phyloP scores from a whole-genome alignment of 2,329 filamentous ascomycete genomes.

The Knoxdaviesia proteae region DNA sequence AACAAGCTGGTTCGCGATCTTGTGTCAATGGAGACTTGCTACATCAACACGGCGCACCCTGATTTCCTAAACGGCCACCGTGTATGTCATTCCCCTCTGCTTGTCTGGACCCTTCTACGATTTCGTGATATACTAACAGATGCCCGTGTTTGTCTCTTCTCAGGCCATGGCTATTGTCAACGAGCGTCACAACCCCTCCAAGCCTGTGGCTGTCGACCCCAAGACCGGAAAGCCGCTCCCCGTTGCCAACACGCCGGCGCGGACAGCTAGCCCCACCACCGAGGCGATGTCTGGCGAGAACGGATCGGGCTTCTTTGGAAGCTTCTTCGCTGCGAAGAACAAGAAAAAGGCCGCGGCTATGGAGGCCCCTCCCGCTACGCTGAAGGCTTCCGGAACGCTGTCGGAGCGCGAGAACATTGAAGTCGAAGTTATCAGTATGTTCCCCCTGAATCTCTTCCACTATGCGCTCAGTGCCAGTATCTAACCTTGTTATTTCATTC shows the following conservation, averaged over 20 bases:
- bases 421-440: conserved; percentile 92
- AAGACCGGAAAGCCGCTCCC: conserved; percentile 94
- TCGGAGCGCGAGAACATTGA: conserved; percentile 90
- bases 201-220: conserved; percentile 87
- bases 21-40: conserved; percentile 87
- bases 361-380: conserved; percentile 78
- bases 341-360: conserved; percentile 99
- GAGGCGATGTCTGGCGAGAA: conserved; percentile 16
- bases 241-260: conserved; percentile 39
- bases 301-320: conserved; percentile 82
- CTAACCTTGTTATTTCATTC: conserved; percentile 1
- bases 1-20: conserved; percentile 92
- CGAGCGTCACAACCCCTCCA: conserved; percentile 61
- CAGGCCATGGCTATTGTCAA: conserved; percentile 95
- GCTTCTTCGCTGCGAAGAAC: conserved; percentile 97
- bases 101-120: neutral
- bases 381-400: conserved; percentile 85
- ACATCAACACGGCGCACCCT: conserved; percentile 95
- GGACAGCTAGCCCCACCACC: conserved; percentile 57
- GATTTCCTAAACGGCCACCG: conserved; percentile 94
- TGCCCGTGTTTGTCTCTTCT: conserved; percentile 3
- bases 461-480: neutral
- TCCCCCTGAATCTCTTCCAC: neutral
- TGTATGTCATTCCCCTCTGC: conserved; percentile 20
- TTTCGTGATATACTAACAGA: neutral